Percentiles rank a stretch among this genome's conserved stretches.
Conservation (phyloP, 2,329 filamentous ascomycete species). For the Penicillium nordicum region DNA sequence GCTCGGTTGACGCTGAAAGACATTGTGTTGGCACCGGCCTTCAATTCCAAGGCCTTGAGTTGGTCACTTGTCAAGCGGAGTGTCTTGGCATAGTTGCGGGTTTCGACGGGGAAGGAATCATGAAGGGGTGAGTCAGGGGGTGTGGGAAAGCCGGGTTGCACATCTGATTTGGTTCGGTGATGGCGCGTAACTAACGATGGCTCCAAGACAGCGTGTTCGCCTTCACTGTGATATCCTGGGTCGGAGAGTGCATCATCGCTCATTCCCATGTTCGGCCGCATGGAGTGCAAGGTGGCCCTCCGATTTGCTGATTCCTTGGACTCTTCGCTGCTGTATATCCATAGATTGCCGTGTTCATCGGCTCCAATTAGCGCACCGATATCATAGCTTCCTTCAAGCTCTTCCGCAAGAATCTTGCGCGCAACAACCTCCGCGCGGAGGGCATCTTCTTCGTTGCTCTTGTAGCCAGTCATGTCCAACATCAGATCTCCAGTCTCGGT, state of each 20-base stretch:
- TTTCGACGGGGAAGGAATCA: conserved; percentile 57
- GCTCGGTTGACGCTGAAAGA: conserved; percentile 95
- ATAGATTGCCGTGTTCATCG: conserved; percentile 94
- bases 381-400: conserved; percentile 91
- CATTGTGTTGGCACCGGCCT: conserved; percentile 85
- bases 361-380: conserved; percentile 93
- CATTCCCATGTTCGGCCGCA: conserved; percentile 51
- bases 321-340: conserved; percentile 98
- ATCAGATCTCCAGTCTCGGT: conserved; percentile 91
- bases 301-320: conserved; percentile 85
- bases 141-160: conserved; percentile 64
- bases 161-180: conserved; percentile 61
- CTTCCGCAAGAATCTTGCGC: conserved; percentile 85
- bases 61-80: conserved; percentile 92
- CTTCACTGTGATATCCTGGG: conserved; percentile 92
- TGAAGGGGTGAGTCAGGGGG: conserved; percentile 54
- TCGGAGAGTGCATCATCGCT: conserved; percentile 83
- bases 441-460: conserved; percentile 88
- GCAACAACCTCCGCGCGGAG: conserved; percentile 90
- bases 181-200: conserved; percentile 54
- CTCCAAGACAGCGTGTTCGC: conserved; percentile 64
- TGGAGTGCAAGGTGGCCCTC: conserved; percentile 51
- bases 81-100: conserved; percentile 93
- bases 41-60: conserved; percentile 77
- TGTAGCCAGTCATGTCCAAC: conserved; percentile 97